These are phyloP conservation scores for Allium sativum DNA, from an alignment of 106 monocot genomes.

Conservation along the genomic window DNA sequence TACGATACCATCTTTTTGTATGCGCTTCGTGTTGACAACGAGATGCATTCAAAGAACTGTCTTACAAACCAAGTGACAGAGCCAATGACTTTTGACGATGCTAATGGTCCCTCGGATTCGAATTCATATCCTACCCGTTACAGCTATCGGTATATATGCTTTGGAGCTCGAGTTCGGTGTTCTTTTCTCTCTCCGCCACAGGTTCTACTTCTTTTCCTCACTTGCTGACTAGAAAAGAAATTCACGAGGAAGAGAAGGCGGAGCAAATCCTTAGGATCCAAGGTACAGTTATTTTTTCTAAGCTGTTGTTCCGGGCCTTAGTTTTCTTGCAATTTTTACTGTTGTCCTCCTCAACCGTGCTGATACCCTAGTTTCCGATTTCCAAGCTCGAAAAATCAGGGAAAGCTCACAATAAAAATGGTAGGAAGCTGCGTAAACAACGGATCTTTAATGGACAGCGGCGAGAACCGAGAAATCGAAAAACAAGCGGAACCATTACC, in stretches of 20 bases:
- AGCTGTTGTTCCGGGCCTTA: background rate
- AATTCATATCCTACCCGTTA: too few relatives aligned
- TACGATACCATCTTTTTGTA: too few relatives aligned
- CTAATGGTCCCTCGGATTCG: too few relatives aligned
- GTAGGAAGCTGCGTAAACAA: constrained; percentile 8
- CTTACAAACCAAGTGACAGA: too few relatives aligned
- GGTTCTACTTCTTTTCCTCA: too few relatives aligned
- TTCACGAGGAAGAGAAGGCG: background rate
- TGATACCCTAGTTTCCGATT: constrained; percentile 7
- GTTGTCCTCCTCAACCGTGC: background rate
- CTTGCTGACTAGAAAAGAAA: background rate
- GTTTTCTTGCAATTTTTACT: background rate
- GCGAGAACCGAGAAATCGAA: background rate
- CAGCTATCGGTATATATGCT: too few relatives aligned
- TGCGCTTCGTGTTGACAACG: too few relatives aligned
- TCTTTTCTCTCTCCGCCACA: background rate
- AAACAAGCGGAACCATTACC: constrained; percentile 26
- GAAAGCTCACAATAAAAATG: background rate
- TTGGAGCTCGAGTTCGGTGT: too few relatives aligned
- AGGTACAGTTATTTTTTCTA: background rate
- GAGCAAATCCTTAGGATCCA: background rate
- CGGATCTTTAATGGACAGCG: constrained; percentile 9
- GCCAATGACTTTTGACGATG: too few relatives aligned
- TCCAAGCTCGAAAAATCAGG: background rate
- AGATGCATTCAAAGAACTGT: too few relatives aligned